Evolutionary conservation across 768 basidiomycete genomes (phyloP).

Genomic region (Phylloporus sp.): DNA sequence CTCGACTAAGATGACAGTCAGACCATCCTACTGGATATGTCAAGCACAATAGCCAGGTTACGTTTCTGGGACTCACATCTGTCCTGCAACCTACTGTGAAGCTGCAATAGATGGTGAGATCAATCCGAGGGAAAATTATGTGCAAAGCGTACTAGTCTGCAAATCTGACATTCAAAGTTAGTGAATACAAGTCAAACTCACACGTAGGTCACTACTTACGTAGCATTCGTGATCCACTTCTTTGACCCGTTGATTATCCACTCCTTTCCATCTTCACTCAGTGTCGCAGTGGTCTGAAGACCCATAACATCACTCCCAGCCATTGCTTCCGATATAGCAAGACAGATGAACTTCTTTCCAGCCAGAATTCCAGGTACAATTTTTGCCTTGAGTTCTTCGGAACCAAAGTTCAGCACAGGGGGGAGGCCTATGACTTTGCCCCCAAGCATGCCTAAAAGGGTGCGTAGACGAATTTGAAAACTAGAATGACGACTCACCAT

Average conservation of each 20-base stretch:
- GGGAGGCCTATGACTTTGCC: conserved; percentile 70
- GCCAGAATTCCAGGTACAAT: conserved; percentile 49
- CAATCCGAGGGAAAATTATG: neutral
- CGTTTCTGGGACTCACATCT: conserved; percentile 31
- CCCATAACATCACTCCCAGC: conserved; percentile 70
- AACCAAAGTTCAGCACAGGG: conserved; percentile 66
- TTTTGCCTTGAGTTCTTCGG: conserved; percentile 46
- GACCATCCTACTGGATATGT: conserved; percentile 40
- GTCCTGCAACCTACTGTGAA: conserved; percentile 61
- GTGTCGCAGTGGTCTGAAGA: conserved; percentile 55
- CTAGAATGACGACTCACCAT: conserved; percentile 37
- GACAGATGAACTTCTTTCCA: conserved; percentile 66
- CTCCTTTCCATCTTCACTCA: conserved; percentile 62
- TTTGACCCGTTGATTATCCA: conserved; percentile 75
- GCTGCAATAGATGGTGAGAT: conserved; percentile 33
- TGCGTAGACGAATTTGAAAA: neutral
- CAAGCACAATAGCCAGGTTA: conserved; percentile 18
- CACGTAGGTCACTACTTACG: conserved; percentile 27
- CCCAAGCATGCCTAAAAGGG: conserved; percentile 37
- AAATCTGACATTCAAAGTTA: conserved; percentile 30
- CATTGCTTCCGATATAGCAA: conserved; percentile 75
- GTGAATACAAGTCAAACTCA: conserved; percentile 2
- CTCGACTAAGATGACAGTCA: conserved; percentile 66
- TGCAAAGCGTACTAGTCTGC: conserved; percentile 31
- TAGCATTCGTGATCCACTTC: conserved; percentile 67